Evolutionary conservation across 768 basidiomycete species (phyloP), one percentile per base, ranked within the genome.

Genomic region (Dacryopinax spathularia): DNA sequence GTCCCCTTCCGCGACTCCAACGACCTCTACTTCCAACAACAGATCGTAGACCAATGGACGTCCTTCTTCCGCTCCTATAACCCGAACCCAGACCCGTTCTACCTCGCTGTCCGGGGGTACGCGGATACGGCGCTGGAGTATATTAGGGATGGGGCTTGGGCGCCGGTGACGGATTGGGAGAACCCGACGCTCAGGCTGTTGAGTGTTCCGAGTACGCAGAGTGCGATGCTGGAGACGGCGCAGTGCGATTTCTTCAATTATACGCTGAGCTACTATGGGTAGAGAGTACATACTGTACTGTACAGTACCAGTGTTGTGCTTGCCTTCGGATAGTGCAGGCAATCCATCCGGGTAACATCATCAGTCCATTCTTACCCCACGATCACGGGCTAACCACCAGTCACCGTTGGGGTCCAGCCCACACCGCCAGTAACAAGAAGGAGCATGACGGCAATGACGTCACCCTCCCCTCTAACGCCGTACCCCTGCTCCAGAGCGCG

Each of bases 1-100:
- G 67, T 67, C 1, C 78, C 79, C 1, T 79, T 79, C 72, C 77
- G 80, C 33, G 81, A 82, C 69, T 70, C 70, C 27, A 70, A 74
- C 43, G 80, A 82, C 69, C 73, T 81, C 5, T 71, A 76, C 1
- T 73, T 81, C 68, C 73, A 74, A 60, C 80, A 81, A 66, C 69
- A 78, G 37, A 72, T 70, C 36, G 69, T 77, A 4, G 81, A 82
- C 66, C 68, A 71, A 9, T 82, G 80, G 81, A 72, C 76, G 0
- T 69, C 77, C 6, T 82, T 81, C 65, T 79, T 77, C 7, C 74
- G 80, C 36, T 76, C 77, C 2, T 77, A 75, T 66, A 70, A 81
- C 64, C 81, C 81, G 6, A 82, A 81, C 65, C 80, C 79, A 0
- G 71, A 75, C 2, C 65, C 69, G 0, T 73, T 66, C 1, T 81